Evolutionary conservation across 2,329 filamentous ascomycete genomes (phyloP), one percentile per base, ranked within the genome.

Genomic region (Colletotrichum godetiae): DNA sequence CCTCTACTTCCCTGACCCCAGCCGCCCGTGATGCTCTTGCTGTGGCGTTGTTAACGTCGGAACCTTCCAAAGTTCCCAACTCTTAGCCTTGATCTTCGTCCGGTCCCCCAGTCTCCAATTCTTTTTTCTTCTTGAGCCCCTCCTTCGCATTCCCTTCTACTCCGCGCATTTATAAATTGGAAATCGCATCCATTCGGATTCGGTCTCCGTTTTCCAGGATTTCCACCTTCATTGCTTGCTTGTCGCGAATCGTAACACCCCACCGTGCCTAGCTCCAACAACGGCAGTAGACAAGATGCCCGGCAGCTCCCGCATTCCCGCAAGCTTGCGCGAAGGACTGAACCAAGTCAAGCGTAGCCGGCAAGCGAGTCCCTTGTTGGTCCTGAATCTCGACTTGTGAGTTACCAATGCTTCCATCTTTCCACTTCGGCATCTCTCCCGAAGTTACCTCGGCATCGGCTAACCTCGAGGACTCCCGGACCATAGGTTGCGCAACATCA

Each of bases 401-500:
- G 91, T 86, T 64, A 15, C 58, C 35, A 60, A 71, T 58, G n/a
- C 63, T 37, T 60, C 12, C 49, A 13, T 15, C 52, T 29, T 29
- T 13, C 12, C 15, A 8, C 59, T 15, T 19, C 27, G 15, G 35
- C 35, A 12, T 27, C 24, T 24, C 24, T 52, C 60, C 42, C 24
- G 52, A 22, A 42, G 52, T 61, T 19, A 53, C 31, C 62, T 63
- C 42, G 59, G 60, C 64, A 57, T 52, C 62, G 49, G 71, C 61
- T 74, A 59, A 74, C 11, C 35, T 52, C 35, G 46, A 22, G 13
- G 5, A 15, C 49, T 24, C 70, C 60, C 29, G 31, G 15, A 12
- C 24, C 52, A 22, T 76, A 96, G 94, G 73, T 80, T 98, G 74
- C 94, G 94, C 67, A 97, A 98, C 81, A 87, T 98, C 73, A 87